Evolutionary conservation across 495 filamentous ascomycete genomes (phyloP).

Genomic region (Penicillium desertorum): DNA sequence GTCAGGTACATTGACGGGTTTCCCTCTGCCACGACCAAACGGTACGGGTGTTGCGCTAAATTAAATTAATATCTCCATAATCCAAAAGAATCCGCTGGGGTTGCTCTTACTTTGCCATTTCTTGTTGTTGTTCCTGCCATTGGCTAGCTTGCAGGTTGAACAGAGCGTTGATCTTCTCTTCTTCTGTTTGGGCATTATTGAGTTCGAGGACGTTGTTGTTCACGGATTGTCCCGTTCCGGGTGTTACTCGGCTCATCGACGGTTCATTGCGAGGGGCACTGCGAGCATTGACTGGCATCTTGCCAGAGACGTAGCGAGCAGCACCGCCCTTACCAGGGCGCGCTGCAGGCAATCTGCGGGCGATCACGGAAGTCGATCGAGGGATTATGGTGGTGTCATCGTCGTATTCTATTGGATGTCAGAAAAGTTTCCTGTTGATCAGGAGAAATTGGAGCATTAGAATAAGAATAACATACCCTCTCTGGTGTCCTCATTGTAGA

Average conservation of each 20-base stretch:
- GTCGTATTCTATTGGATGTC: slow-evolving; percentile 71
- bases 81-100: background rate
- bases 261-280: slow-evolving; percentile 74
- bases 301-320: slow-evolving; percentile 93
- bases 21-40: slow-evolving; percentile 55
- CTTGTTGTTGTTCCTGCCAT: slow-evolving; percentile 84
- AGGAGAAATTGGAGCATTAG: slow-evolving; percentile 2
- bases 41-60: slow-evolving; percentile 64
- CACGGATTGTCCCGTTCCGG: slow-evolving; percentile 41
- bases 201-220: slow-evolving; percentile 60
- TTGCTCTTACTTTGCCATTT: slow-evolving; percentile 82
- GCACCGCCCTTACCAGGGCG: slow-evolving; percentile 82
- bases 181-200: slow-evolving; percentile 76
- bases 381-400: slow-evolving; percentile 96
- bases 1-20: slow-evolving; percentile 75
- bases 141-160: slow-evolving; percentile 80
- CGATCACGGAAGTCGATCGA: slow-evolving; percentile 89
- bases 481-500: slow-evolving; percentile 85
- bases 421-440: background rate
- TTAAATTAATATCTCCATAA: slow-evolving; percentile 36
- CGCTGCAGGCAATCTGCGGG: slow-evolving; percentile 78
- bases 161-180: slow-evolving; percentile 87
- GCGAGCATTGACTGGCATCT: slow-evolving; percentile 89
- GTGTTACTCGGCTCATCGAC: slow-evolving; percentile 47
- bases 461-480: slow-evolving; percentile 62